phyloP scores from a whole-genome alignment of 2,329 filamentous ascomycete species.

The Ceratocystis variospora region DNA sequence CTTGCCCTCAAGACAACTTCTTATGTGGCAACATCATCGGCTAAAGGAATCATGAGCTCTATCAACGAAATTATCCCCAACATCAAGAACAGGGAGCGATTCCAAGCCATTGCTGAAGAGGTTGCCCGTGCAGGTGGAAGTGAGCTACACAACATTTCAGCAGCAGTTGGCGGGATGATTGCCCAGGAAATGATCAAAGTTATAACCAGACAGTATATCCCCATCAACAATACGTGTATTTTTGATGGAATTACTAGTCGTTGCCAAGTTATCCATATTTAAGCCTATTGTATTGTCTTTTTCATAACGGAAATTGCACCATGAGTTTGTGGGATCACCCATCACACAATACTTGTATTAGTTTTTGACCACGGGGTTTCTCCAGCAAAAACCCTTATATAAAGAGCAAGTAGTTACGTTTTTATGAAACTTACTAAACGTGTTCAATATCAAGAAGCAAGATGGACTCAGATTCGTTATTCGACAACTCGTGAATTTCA shows the following conservation, averaged over 20 bases:
- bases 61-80: neutral
- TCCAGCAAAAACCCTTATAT: neutral
- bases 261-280: constrained; percentile 39
- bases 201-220: constrained; percentile 58
- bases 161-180: constrained; percentile 77
- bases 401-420: neutral
- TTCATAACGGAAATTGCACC: neutral
- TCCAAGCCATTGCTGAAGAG: constrained; percentile 38
- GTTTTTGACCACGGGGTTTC: neutral
- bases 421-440: neutral
- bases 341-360: neutral
- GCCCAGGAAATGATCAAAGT: constrained; percentile 97
- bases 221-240: constrained; percentile 56
- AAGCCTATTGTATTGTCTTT: neutral
- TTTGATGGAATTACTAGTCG: constrained; percentile 55
- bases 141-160: constrained; percentile 86
- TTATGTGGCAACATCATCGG: constrained; percentile 16
- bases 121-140: constrained; percentile 63
- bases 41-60: constrained; percentile 15
- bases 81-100: neutral
- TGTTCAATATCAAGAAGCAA: neutral
- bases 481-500: neutral
- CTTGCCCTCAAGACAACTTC: constrained; percentile 40
- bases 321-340: neutral
- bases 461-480: neutral